phyloP scores from a whole-genome alignment of 1,284 basidiomycete genomes.

The Austroboletus niveus region DNA sequence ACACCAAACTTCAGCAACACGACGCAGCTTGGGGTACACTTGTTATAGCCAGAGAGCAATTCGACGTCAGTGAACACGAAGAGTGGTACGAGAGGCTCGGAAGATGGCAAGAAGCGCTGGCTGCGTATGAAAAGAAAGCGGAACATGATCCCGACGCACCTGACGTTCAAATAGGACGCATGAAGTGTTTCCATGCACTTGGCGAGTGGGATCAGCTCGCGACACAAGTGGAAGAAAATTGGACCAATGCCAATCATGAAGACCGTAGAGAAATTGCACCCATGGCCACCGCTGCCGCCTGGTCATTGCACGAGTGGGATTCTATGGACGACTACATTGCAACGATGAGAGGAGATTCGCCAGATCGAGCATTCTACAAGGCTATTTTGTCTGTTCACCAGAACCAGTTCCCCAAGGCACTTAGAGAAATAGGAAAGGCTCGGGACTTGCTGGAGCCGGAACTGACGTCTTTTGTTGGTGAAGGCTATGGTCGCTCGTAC shows the following conservation, averaged over 20 bases:
- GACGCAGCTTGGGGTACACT: slow-evolving; percentile 96
- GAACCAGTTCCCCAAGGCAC: slow-evolving; percentile 91
- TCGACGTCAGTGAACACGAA: slow-evolving; percentile 86
- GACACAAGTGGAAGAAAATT: slow-evolving; percentile 84
- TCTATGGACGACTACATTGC: slow-evolving; percentile 97
- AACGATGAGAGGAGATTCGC: slow-evolving; percentile 91
- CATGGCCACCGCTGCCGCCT: slow-evolving; percentile 95
- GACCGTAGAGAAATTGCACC: slow-evolving; percentile 92
- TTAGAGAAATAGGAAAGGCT: slow-evolving; percentile 91
- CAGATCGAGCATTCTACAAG: slow-evolving; percentile 94
- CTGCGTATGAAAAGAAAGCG: slow-evolving; percentile 82
- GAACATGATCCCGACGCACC: slow-evolving; percentile 67
- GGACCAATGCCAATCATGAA: slow-evolving; percentile 82
- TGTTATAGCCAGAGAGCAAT: slow-evolving; percentile 81
- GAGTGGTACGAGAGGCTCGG: slow-evolving; percentile 99
- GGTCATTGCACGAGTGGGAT: slow-evolving; percentile 98
- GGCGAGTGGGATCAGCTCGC: slow-evolving; percentile 98
- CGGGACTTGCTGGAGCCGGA: slow-evolving; percentile 93
- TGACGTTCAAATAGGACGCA: slow-evolving; percentile 82
- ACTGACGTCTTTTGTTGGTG: slow-evolving; percentile 89
- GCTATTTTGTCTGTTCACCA: slow-evolving; percentile 96
- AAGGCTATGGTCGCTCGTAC: slow-evolving; percentile 96
- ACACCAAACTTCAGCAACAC: slow-evolving; percentile 95
- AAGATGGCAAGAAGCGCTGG: slow-evolving; percentile 93
- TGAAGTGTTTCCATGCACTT: slow-evolving; percentile 95